Conservation (phyloP, 2,329 filamentous ascomycete species). For the Tolypocladium inflatum region DNA sequence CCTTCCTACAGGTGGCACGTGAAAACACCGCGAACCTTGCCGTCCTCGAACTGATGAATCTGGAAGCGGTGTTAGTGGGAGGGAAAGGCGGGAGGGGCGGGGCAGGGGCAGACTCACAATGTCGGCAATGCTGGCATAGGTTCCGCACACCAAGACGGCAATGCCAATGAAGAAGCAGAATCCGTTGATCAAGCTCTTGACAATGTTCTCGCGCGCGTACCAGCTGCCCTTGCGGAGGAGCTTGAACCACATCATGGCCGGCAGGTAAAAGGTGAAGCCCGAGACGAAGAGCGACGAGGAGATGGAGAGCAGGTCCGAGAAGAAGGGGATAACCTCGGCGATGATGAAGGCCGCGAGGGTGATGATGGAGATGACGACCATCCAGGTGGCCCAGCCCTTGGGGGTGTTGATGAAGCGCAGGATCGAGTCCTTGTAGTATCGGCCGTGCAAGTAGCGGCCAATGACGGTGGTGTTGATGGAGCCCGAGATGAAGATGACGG, state of each 20-base stretch:
- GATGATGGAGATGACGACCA: slow-evolving; percentile 42
- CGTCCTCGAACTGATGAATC: slow-evolving; percentile 4
- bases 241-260: slow-evolving; percentile 31
- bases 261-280: slow-evolving; percentile 22
- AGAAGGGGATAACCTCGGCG: slow-evolving; percentile 63
- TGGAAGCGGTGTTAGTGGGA: not conserved
- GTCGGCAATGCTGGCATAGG: slow-evolving; percentile 15
- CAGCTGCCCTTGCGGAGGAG: slow-evolving; percentile 18
- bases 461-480: slow-evolving; percentile 53
- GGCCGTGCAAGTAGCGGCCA: slow-evolving; percentile 35
- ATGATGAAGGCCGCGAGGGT: slow-evolving; percentile 61
- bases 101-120: slow-evolving; percentile 11
- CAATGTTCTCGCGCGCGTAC: slow-evolving; percentile 15
- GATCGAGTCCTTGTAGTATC: slow-evolving; percentile 32
- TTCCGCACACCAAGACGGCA: slow-evolving; percentile 13
- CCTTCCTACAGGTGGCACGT: slow-evolving; percentile 2
- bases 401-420: slow-evolving; percentile 37
- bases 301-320: slow-evolving; percentile 52
- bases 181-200: slow-evolving; percentile 11
- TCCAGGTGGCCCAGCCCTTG: slow-evolving; percentile 44
- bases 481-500: slow-evolving; percentile 66
- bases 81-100: not conserved
- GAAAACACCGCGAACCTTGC: slow-evolving; percentile 5
- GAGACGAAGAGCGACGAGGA: slow-evolving; percentile 39
- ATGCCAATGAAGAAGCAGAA: slow-evolving; percentile 16